Percentiles rank a stretch among this genome's conserved stretches.
Conservation (phyloP, 352 stramenopile genomes). For the Phytophthora aleatoria region DNA sequence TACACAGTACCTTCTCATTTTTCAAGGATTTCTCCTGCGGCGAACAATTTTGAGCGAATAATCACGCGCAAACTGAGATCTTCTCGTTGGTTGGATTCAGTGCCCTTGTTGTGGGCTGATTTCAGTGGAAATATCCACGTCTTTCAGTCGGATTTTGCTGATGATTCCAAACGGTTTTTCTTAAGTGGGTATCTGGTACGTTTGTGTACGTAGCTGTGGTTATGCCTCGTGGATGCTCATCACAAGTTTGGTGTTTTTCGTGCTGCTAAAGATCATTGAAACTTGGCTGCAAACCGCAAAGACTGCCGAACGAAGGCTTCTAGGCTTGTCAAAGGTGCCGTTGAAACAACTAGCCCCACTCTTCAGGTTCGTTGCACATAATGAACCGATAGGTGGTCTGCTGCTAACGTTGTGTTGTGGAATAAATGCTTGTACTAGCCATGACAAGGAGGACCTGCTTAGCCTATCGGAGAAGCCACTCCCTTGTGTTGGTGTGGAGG, state of each 20-base stretch:
- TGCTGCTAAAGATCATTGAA: constrained; percentile 44
- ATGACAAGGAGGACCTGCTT: neutral
- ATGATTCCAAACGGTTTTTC: constrained; percentile 28
- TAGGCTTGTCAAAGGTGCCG: constrained; percentile 45
- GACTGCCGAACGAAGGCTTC: constrained; percentile 21
- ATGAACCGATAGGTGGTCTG: neutral
- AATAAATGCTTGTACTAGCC: neutral
- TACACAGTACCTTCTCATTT: constrained; percentile 36
- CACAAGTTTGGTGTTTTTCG: neutral
- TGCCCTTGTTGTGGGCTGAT: constrained; percentile 11
- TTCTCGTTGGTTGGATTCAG: constrained; percentile 5
- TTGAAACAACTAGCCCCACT: constrained; percentile 25
- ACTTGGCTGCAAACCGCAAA: constrained; percentile 32
- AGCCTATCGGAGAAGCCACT: constrained; percentile 7
- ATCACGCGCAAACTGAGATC: constrained; percentile 31
- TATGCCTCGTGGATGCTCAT: neutral
- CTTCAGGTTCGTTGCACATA: constrained; percentile 31
- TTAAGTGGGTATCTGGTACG: constrained; percentile 41
- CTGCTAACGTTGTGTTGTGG: neutral
- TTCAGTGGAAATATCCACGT: constrained; percentile 32
- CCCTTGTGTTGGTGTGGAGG: constrained; percentile 42
- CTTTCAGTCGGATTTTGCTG: constrained; percentile 32
- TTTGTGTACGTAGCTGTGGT: neutral
- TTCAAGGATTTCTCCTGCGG: constrained; percentile 3
- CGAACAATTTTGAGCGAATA: constrained; percentile 31